Percentiles rank a stretch among this genome's conserved stretches.
Conservation (phyloP, 768 basidiomycete genomes). For the Suillus bovinus region DNA sequence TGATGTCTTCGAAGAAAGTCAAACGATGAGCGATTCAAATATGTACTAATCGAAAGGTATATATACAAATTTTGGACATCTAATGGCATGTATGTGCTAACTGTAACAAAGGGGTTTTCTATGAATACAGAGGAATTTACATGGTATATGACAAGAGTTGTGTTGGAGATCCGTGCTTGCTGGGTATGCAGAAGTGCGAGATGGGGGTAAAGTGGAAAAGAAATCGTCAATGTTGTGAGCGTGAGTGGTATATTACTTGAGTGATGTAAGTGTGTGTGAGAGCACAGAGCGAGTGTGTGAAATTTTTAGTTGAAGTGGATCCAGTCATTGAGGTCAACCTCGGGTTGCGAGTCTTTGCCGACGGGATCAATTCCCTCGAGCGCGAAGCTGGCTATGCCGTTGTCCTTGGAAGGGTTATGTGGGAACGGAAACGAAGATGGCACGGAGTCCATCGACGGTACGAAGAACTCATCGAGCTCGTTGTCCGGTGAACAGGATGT, state of each 20-base stretch:
- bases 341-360: neutral
- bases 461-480: constrained; percentile 32
- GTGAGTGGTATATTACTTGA: constrained; percentile 9
- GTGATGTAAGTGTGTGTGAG: neutral
- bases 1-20: constrained; percentile 28
- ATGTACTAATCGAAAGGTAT: neutral
- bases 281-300: neutral
- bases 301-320: constrained; percentile 5
- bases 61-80: constrained; percentile 3
- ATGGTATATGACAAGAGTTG: constrained; percentile 8
- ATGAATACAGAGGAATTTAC: constrained; percentile 23
- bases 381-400: neutral
- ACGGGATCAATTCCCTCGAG: neutral
- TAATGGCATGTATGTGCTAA: constrained; percentile 5
- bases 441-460: constrained; percentile 21
- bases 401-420: neutral
- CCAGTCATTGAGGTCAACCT: constrained; percentile 5
- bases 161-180: neutral
- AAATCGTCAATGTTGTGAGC: neutral
- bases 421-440: neutral
- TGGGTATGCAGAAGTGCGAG: constrained; percentile 11
- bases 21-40: constrained; percentile 24
- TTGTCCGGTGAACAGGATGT: neutral
- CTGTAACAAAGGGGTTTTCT: constrained; percentile 3
- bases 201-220: neutral